phyloP scores from a whole-genome alignment of 2,329 filamentous ascomycete genomes.

The Diaporthe vaccinii region DNA sequence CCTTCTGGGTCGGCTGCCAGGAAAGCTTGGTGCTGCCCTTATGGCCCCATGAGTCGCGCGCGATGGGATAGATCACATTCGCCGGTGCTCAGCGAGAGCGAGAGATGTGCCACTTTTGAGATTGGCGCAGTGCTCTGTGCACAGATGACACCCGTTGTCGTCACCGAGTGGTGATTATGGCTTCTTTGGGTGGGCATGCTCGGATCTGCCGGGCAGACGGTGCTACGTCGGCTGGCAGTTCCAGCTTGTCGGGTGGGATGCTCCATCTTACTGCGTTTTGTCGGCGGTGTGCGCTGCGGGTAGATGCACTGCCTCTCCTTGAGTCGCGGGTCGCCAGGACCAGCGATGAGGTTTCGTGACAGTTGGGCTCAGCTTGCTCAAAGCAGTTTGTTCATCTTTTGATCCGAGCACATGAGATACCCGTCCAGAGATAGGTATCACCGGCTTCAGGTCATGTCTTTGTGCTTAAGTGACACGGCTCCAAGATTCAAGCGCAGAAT shows the following conservation, averaged over 20 bases:
- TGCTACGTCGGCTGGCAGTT: not conserved
- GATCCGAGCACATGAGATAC: not conserved
- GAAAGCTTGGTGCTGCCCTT: constrained; percentile 6
- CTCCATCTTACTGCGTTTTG: not conserved
- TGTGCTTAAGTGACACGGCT: not conserved
- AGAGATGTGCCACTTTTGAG: not conserved
- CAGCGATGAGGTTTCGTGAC: not conserved
- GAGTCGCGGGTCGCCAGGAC: not conserved
- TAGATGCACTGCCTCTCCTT: constrained; percentile 13
- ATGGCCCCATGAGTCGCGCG: not conserved
- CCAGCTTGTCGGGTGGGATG: not conserved
- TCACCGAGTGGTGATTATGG: not conserved
- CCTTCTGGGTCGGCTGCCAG: constrained; percentile 1
- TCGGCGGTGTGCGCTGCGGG: not conserved
- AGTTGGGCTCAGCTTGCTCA: not conserved
- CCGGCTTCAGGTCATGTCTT: not conserved
- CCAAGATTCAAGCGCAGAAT: not conserved
- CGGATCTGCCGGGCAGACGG: not conserved
- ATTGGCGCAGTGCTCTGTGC: not conserved
- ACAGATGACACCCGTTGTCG: not conserved
- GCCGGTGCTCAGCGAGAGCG: not conserved
- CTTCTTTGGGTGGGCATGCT: not conserved
- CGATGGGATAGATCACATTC: not conserved
- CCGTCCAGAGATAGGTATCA: not conserved
- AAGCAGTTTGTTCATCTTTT: not conserved